Base-by-base conservation (phyloP, 176 grass and related monocot species). In the Eleusine coracana region DNA sequence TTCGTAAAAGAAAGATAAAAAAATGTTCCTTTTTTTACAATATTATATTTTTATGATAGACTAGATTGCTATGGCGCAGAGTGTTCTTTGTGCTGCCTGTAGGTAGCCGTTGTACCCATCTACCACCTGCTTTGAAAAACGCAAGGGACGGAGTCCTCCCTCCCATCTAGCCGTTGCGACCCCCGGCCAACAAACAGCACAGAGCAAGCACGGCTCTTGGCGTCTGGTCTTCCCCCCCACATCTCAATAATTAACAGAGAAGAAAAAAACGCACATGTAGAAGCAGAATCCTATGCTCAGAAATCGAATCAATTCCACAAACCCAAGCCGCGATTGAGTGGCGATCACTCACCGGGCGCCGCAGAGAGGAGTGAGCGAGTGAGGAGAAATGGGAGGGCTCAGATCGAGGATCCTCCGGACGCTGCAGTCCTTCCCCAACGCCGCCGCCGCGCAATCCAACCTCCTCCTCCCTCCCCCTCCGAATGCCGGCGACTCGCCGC, bases 361-460 rank as follows among this genome's bases (percentile, higher is more conserved):
- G 21, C 60, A 63, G 60, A 63, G 60, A 63, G 60, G 50, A 17
- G 14, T 5, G 10, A 8, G 14, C 11, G 55, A 59, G 55, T 58
- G 60, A 29, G 23, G 10, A 29, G 60, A 63, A 63, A 63, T 63
- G 60, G 10, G 60, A 63, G 60, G 60, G 25, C 60, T 63, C 25
- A 63, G 60, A 63, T 29, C 25, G 60, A 28, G 60, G 60, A 63
- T 63, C 60, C 60, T 63, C 60, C 10, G 60, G 23, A 63, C 60
- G 60, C 89, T 95, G 77, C 83, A 88, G 42, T 83, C 90, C 69
- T 73, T 94, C 55, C 86, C 88, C 68, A 40, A 69, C 44, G 84
- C 85, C 61, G 71, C 85, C 67, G 71, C 76, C 21, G 48, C 54
- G 62, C 87, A 77, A 23, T 49, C 74, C 74, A 90, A 79, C 45